Base-by-base conservation (phyloP, 148 eudicot genomes). In the Polygonum maritimum region DNA sequence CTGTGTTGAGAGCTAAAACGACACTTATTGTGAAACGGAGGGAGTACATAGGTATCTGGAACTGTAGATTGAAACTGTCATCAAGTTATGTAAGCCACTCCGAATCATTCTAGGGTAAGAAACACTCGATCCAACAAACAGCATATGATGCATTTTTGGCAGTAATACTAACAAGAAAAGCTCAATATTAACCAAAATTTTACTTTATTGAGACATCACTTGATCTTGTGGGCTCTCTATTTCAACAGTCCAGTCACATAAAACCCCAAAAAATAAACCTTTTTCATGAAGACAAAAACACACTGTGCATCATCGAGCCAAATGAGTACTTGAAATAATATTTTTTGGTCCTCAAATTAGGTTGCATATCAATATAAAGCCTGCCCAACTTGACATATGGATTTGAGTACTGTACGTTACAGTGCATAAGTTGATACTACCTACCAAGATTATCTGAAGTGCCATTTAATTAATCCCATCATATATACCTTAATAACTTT, bases 41-140 rank as follows among this genome's bases (percentile, higher is more conserved):
- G n/a, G n/a, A n/a, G n/a, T n/a, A 51, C 7, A 51, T n/a, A 51
- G 55, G 13, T 63, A 63, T 40, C 19, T 63, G 70, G 70, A 63
- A 33, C 70, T 63, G 70, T 35, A 31, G 18, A 63, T 26, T 63
- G 40, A 35, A 63, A 33, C 1, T 39, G 40, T 39, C 7, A 63
- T 63, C 44, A 36, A 67, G 14, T 67, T 15, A 67, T 67, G 71
- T 35, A 13, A 36, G 71, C 40, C 71, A 67, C 71, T 67, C 71
- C 45, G 44, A 35, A 67, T 67, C 71, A 67, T 67, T 67, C 41
- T 35, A 3, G 71, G 21, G 15, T 18, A 67, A 67, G 71, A 26
- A 26, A 26, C 71, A 67, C 45, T 38, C 71, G 44, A 60, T 16
- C 58, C 22, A 60, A 2, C 60, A 18, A 54, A 54, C 7, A 18